A percentile compares a stretch with the other conserved stretches of the same genome.
These are phyloP conservation scores for Mortierella sp. DNA, from an alignment of 371 early-diverging fungal genomes.

Conservation along the genomic window DNA sequence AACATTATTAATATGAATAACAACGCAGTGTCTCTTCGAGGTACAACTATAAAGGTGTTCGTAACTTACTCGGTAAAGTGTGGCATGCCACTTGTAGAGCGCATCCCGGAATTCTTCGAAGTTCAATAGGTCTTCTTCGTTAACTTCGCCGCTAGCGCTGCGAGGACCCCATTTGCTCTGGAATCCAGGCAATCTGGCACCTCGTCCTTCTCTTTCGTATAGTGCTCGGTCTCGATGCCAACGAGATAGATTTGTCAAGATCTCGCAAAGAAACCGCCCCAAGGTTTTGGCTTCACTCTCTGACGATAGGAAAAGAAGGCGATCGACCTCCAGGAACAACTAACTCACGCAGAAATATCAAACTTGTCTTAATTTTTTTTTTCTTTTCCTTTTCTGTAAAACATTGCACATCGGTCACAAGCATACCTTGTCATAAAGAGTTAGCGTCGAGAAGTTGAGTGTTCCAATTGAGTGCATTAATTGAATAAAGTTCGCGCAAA, in stretches of 20 bases:
- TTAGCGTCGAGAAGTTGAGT: slow-evolving; percentile 81
- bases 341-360: neutral
- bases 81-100: slow-evolving; percentile 85
- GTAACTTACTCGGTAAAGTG: slow-evolving; percentile 58
- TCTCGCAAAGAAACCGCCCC: slow-evolving; percentile 72
- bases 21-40: neutral
- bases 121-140: slow-evolving; percentile 67
- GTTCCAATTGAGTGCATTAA: slow-evolving; percentile 84
- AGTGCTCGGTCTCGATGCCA: slow-evolving; percentile 70
- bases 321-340: slow-evolving; percentile 49
- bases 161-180: slow-evolving; percentile 74
- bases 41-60: neutral
- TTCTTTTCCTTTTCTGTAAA: neutral
- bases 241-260: slow-evolving; percentile 67
- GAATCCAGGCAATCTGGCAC: slow-evolving; percentile 79
- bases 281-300: slow-evolving; percentile 86
- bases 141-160: slow-evolving; percentile 58
- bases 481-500: slow-evolving; percentile 85
- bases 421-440: slow-evolving; percentile 74
- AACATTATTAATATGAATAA: neutral
- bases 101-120: slow-evolving; percentile 79
- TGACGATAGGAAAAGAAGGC: slow-evolving; percentile 70
- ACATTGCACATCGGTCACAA: neutral
- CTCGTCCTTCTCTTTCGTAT: slow-evolving; percentile 71
- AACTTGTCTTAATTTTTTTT: neutral